Base-by-base conservation (phyloP, 1,284 basidiomycete genomes). In the Boletellus deceptivus region DNA sequence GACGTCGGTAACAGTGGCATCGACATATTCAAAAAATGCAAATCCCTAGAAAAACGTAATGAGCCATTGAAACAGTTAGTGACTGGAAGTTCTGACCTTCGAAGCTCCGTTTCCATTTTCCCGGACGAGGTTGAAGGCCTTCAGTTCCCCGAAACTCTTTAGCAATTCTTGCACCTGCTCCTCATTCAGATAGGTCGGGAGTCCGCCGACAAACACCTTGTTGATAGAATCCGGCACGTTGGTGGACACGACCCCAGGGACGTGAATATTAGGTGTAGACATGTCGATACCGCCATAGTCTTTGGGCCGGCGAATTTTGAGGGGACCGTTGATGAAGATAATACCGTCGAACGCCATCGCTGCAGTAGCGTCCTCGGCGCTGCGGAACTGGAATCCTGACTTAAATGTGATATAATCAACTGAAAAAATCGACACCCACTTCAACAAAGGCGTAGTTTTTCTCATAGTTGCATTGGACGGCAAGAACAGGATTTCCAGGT, bases 11-110 rank as follows among this genome's bases (percentile, higher is more conserved):
- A 95, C 85, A 31, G 71, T 72, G 11, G 85, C 75, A 68, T 99
- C 97, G 51, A 91, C 87, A 70, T 98, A 99, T 78, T 99, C 97
- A 75, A 94, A 97, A 76, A 98, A 99, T 0, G 97, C 97, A 70
- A 98, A 99, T 56, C 97, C 97, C 90, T 95, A 64, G 35, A 36
- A 25, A 37, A 35, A 11, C 20, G 38, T 8, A 11, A 9, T 69
- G 31, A 69, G 52, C 20, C 2, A 39, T 43, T 37, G 41, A 22
- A 16, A 35, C 1, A 27, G 2, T 20, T 17, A 6, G 3, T 3
- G 17, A 35, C 55, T 46, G 20, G 43, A 43, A 36, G 5, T 4
- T 27, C 70, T 48, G 49, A 89, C 93, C 79, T 97, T 98, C n/a
- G 91, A 95, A 24, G 84, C 74, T 38, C 90, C 91, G 51, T 86